Evolutionary conservation across 1,284 basidiomycete genomes (phyloP).

Genomic region (Leucoagaricus sp.): DNA sequence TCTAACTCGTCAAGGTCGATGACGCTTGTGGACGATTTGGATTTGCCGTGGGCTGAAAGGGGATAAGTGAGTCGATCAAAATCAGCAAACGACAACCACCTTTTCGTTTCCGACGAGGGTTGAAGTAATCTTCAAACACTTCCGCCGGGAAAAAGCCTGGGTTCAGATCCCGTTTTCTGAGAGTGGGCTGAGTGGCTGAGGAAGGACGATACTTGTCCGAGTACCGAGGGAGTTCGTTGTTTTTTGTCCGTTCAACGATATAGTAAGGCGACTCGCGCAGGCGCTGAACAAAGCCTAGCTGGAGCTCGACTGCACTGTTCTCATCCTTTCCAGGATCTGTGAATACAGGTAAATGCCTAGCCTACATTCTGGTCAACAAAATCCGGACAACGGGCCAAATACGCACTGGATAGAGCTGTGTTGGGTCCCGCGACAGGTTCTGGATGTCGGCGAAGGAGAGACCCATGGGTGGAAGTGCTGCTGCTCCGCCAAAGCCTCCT

Average conservation of each 20-base stretch:
- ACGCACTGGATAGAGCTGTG: conserved; percentile 74
- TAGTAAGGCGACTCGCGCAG: conserved; percentile 71
- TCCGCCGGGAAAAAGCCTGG: conserved; percentile 76
- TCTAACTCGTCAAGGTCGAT: conserved; percentile 66
- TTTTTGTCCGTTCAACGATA: conserved; percentile 68
- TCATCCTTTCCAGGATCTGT: conserved; percentile 66
- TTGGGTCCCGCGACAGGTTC: conserved; percentile 69
- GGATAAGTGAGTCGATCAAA: neutral
- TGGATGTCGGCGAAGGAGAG: conserved; percentile 78
- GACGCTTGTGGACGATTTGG: conserved; percentile 38
- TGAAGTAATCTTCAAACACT: conserved; percentile 77
- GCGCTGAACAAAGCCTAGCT: conserved; percentile 64
- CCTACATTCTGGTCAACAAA: conserved; percentile 23
- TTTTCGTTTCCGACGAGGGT: conserved; percentile 67
- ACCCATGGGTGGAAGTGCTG: conserved; percentile 66
- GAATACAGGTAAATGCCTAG: conserved; percentile 52
- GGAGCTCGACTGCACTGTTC: conserved; percentile 60
- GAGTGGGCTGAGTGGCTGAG: conserved; percentile 53
- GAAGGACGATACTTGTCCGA: conserved; percentile 79
- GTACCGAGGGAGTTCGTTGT: conserved; percentile 72
- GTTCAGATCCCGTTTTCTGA: conserved; percentile 70
- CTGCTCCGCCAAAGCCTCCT: conserved; percentile 52
- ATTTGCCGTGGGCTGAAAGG: conserved; percentile 19
- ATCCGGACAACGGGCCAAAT: conserved; percentile 12
- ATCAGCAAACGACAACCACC: conserved; percentile 29